Conservation (phyloP, 1,284 basidiomycete genomes). For the Irpex lacteus region DNA sequence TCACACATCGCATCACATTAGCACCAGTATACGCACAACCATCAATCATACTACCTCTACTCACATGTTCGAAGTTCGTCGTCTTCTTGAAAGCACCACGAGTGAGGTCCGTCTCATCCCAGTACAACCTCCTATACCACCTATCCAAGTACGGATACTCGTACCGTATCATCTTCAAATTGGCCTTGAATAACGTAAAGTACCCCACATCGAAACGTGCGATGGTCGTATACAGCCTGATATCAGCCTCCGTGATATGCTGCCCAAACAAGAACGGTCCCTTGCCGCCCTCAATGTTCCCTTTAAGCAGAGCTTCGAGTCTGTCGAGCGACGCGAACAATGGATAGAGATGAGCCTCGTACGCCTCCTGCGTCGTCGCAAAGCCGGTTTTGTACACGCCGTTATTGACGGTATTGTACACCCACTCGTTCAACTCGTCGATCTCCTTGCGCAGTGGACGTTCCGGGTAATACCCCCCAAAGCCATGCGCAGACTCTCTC, state of each 20-base stretch:
- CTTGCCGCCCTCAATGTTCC: conserved; percentile 45
- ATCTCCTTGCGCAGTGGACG: conserved; percentile 67
- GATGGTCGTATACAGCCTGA: conserved; percentile 89
- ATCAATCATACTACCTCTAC: conserved; percentile 26
- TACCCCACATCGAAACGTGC: conserved; percentile 87
- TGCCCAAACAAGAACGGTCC: conserved; percentile 71
- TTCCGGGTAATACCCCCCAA: conserved; percentile 58
- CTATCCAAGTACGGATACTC: conserved; percentile 83
- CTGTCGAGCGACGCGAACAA: conserved; percentile 80
- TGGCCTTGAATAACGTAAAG: conserved; percentile 92
- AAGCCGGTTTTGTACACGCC: conserved; percentile 92
- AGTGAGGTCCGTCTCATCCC: conserved; percentile 57
- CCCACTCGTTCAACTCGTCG: conserved; percentile 85
- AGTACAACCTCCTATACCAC: conserved; percentile 89
- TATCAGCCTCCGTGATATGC: conserved; percentile 87
- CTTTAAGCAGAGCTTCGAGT: conserved; percentile 74
- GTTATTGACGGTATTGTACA: conserved; percentile 81
- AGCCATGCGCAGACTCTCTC: not conserved
- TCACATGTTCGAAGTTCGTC: conserved; percentile 88
- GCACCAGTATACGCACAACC: not conserved
- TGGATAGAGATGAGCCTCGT: conserved; percentile 72
- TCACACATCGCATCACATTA: not conserved
- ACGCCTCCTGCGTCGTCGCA: conserved; percentile 79
- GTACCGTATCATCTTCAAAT: conserved; percentile 72
- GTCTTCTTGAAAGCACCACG: conserved; percentile 76